Base-by-base conservation (phyloP, 2,329 filamentous ascomycete genomes). In the Pleurostoma richardsiae region DNA sequence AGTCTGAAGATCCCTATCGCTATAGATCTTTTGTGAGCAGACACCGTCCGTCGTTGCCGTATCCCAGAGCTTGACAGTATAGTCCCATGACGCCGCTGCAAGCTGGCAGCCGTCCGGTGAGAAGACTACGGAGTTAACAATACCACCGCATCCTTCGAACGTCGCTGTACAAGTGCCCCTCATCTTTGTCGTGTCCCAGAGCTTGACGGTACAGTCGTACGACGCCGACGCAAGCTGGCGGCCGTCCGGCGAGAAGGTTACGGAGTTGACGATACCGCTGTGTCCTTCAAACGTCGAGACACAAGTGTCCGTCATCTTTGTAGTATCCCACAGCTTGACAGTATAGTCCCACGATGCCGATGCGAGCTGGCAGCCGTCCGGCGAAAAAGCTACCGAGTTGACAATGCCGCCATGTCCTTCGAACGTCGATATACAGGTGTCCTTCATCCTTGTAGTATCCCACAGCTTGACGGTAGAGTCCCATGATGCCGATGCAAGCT, bases 71-170 rank as follows among this genome's bases (percentile, higher is more conserved):
- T 41, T 29, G 30, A 48, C 39, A 6, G 26, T 40, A 10, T 33
- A 29, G 30, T 48, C 42, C 3, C 28, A 5, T 28, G 42, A 44
- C 3, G 31, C 42, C 11, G 46, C 40, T n/a, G 46, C 46, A 5
- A 48, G 36, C 29, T 26, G 31, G 4, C 19, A 7, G 27, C 29
- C 39, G 42, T 44, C 38, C 29, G 29, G 42, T 28, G 47, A 49
- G 36, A 43, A 46, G 36, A 41, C 40, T 4, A 46, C 30, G 5
- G 41, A 43, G 10, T 1, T 6, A 39, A 52, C 48, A 10, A 2
- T 36, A 28, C 26, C 11, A 26, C 19, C 45, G 44, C 54, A 49
- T 42, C 52, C 50, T 46, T 53, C 48, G 31, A 58, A 50, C 28
- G 49, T 55, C 42, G 52, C 46, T 10, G 54, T 27, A 26, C 45